Percentiles rank a stretch among this genome's conserved stretches.
Evolutionary conservation across 2,329 filamentous ascomycete genomes (phyloP).

Genomic region (Grosmannia serpens): DNA sequence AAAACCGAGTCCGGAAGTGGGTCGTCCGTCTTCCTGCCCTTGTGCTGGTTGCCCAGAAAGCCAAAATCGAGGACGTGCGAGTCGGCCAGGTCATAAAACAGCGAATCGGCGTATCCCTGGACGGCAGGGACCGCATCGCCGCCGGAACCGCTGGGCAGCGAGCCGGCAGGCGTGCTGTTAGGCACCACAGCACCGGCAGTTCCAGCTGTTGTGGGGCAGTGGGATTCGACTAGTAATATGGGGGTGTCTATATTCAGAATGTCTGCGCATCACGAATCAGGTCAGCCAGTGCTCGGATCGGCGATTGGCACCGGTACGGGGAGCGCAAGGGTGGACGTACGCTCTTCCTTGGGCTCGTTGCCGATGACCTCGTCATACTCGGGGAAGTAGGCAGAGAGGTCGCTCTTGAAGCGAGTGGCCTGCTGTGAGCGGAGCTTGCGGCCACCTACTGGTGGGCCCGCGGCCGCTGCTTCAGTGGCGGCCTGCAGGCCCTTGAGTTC

Average conservation of each 20-base stretch:
- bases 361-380: constrained; percentile 93
- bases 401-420: constrained; percentile 77
- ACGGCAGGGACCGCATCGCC: constrained; percentile 23
- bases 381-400: constrained; percentile 79
- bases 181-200: constrained; percentile 7
- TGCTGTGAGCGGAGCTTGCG: constrained; percentile 78
- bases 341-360: constrained; percentile 65
- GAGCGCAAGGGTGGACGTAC: constrained; percentile 35
- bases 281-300: background rate
- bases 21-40: constrained; percentile 34
- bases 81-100: constrained; percentile 46
- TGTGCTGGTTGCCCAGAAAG: constrained; percentile 36
- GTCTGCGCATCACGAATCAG: constrained; percentile 35
- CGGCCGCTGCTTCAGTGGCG: constrained; percentile 17
- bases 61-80: constrained; percentile 45
- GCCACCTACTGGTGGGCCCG: constrained; percentile 44
- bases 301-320: background rate
- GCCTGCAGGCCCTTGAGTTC: constrained; percentile 47
- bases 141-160: constrained; percentile 5
- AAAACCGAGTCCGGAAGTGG: constrained; percentile 45
- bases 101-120: constrained; percentile 41
- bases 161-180: constrained; percentile 10
- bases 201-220: constrained; percentile 13
- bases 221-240: constrained; percentile 55
- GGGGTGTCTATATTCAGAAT: constrained; percentile 60